Evolutionary conservation across 164 flowering plant genomes (phyloP), one percentile per base, ranked within the genome.

Genomic region (Vitis rotundifolia): DNA sequence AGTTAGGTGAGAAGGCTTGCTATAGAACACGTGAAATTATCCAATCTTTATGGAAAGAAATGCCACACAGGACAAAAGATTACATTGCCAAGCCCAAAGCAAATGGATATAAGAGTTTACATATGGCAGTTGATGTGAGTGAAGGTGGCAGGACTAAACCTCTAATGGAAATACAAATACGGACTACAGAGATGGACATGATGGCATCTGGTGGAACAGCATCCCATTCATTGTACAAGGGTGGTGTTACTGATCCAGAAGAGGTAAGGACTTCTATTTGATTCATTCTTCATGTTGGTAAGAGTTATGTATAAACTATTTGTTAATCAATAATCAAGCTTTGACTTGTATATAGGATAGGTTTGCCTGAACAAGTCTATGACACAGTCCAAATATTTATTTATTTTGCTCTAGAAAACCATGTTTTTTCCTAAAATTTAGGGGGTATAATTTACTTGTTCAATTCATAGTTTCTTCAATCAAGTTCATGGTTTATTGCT

Each of bases 111-210:
- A 77, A 76, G 73, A 94, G 99, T 72, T 83, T 92, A 61, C 97
- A 94, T 73, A 85, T 94, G 95, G 97, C 97, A 1, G 95, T 92
- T 74, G 94, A 94, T 83, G 83, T 88, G 49, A 84, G 92, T 72
- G 91, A 84, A 18, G 65, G 68, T 78, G 89, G 81, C 18, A 76
- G 61, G 79, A 69, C 64, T 60, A 79, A 83, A 61, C 96, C 97
- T 29, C 76, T 75, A 8, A 91, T 91, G 97, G 97, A 95, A 79
- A 90, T 92, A 69, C 97, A 94, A 71, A 92, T 92, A 68, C 81
- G 97, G 64, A 92, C 96, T 49, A 70, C 80, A 13, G 96, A 91
- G 76, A 92, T 91, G 99, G 93, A 92, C 70, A 75, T 71, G 78
- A 71, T 84, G 78, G 94, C 99, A 14, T 77, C 80, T 61, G 92